Base-by-base conservation (phyloP, 2,329 filamentous ascomycete species). In the Trichoderma afroharzianum region DNA sequence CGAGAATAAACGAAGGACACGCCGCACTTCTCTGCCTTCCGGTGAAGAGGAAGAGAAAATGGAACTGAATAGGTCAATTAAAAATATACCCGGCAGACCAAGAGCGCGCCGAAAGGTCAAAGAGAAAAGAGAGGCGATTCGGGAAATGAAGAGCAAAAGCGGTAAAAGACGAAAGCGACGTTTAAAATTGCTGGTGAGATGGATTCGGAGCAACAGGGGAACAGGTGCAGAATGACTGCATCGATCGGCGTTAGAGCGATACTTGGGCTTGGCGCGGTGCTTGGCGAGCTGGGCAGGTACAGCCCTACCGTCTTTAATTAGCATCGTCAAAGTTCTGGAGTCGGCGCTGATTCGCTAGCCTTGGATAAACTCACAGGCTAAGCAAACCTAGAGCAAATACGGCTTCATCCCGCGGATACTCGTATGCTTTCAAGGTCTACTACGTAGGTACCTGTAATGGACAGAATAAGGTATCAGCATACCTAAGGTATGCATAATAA, bases 101-200 rank as follows among this genome's bases (percentile, higher is more conserved):
- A 12, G 39, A 12, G 39, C 12, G 67, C 57, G 57, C 47, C 24
- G 33, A 58, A 59, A 43, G 15, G 28, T 24, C 18, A 59, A 59
- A 68, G 33, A 57, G 68, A 39, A 39, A 50, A 57, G 33, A 64
- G 26, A 33, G 47, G 33, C 59, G 30, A 32, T n/a, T 12, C 18
- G 53, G 36, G 33, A 11, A 47, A 69, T 68, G 59, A 58, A 59
- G 21, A 14, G 36, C 43, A 70, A 47, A 70, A 57, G 57, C 43
- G 61, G 61, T 63, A 55, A 43, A 71, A 39, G 47, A 66, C 62
- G 62, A 50, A 69, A 53, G 67, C 67, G 57, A 69, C 53, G 67
- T 62, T 69, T 69, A 69, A 62, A 36, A 69, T 69, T 62, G 67
- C 55, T 68, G 67, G 57, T 36, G 28, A 32, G 64, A 68, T 62